phyloP scores from a whole-genome alignment of 139 green algal genomes.

The Zygnema cylindricum region DNA sequence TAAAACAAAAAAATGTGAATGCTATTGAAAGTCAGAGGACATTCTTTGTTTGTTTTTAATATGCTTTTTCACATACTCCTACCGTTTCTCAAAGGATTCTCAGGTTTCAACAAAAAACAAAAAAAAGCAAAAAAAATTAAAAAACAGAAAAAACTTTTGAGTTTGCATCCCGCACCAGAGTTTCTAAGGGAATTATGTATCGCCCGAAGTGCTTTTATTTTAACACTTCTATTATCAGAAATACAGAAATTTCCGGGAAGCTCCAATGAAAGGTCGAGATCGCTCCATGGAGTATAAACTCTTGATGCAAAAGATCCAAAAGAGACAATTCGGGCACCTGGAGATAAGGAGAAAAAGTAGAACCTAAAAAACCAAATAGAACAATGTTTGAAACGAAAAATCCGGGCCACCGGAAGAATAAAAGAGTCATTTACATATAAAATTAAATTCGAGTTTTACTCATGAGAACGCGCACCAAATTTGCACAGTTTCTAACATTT shows the following conservation, averaged over 20 bases:
- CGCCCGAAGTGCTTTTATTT: not conserved
- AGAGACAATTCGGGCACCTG: constrained; percentile 31
- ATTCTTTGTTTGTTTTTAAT: no score
- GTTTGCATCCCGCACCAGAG: no score
- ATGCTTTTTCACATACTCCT: no score
- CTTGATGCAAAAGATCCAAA: constrained; percentile 60
- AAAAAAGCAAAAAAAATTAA: no score
- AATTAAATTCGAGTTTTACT: not conserved
- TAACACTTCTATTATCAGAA: not conserved
- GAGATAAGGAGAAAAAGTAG: not conserved
- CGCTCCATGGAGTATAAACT: constrained; percentile 51
- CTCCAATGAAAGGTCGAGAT: constrained; percentile 57
- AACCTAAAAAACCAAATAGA: no score
- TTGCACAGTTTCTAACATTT: not conserved
- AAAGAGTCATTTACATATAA: not conserved
- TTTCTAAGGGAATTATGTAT: not conserved
- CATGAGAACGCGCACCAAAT: not conserved
- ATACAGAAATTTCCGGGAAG: constrained; percentile 1
- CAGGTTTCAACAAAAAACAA: no score
- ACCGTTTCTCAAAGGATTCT: no score
- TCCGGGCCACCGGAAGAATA: not conserved
- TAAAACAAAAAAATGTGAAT: no score
- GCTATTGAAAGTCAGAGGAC: no score
- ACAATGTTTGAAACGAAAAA: not conserved
- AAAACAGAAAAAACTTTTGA: no score